A percentile compares a stretch with the other conserved stretches of the same genome.
Conservation (phyloP, 805 yeast genomes). For the Spathaspora passalidarum region DNA sequence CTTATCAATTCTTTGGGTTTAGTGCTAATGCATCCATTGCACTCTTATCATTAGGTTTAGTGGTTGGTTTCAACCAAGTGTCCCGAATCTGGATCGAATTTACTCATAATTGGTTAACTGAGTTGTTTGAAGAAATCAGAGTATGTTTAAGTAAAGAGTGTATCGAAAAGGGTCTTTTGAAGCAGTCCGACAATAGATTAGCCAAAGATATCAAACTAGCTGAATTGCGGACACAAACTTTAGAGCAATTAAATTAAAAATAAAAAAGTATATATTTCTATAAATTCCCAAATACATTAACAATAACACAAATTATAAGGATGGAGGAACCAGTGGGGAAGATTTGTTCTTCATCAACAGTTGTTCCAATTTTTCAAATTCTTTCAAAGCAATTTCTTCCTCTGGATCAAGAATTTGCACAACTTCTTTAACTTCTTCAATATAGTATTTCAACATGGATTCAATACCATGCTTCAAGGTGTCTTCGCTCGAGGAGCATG, state of each 20-base stretch:
- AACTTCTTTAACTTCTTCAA: constrained; percentile 90
- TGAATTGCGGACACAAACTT: background rate
- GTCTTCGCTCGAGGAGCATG: constrained; percentile 87
- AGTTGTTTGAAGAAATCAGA: constrained; percentile 35
- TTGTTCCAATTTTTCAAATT: constrained; percentile 80
- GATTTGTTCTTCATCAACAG: constrained; percentile 20
- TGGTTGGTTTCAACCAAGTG: constrained; percentile 40
- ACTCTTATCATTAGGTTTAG: constrained; percentile 35
- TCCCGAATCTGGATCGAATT: constrained; percentile 34
- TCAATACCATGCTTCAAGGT: constrained; percentile 95
- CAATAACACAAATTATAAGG: constrained; percentile 12
- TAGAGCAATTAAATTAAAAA: background rate
- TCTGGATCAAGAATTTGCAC: constrained; percentile 76
- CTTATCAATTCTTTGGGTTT: constrained; percentile 34
- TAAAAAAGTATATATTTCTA: background rate
- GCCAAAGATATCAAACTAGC: background rate
- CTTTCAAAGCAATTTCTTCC: constrained; percentile 76
- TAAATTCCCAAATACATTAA: background rate
- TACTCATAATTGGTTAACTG: constrained; percentile 24
- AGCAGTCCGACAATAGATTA: constrained; percentile 25
- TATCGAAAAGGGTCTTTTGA: constrained; percentile 34
- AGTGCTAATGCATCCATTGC: constrained; percentile 31
- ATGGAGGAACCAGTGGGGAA: constrained; percentile 21
- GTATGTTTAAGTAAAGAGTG: constrained; percentile 31
- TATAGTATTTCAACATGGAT: constrained; percentile 94